phyloP scores from a whole-genome alignment of 768 basidiomycete genomes.

The Podaxis mareebaensis region DNA sequence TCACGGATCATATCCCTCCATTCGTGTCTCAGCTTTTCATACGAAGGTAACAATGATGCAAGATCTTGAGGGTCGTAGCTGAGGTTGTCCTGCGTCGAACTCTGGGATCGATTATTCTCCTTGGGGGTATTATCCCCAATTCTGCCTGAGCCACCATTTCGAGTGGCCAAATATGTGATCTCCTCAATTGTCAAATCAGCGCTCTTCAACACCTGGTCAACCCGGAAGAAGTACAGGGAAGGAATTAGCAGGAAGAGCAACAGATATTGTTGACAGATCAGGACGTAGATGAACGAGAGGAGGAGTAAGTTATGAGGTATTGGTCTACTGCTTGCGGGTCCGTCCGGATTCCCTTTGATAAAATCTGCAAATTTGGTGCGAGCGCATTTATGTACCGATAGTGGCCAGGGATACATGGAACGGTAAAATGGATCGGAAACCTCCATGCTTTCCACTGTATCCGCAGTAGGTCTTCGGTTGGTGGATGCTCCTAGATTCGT shows the following conservation, averaged over 20 bases:
- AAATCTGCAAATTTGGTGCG: too few species aligned
- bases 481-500: too few species aligned
- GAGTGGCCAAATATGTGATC: background rate
- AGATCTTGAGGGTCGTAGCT: background rate
- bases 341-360: too few species aligned
- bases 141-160: background rate
- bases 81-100: background rate
- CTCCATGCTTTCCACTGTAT: too few species aligned
- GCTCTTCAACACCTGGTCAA: background rate
- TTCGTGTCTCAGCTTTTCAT: background rate
- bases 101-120: background rate
- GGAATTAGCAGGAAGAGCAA: background rate
- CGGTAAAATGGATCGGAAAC: too few species aligned
- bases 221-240: constrained; percentile 3
- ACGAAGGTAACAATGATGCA: background rate
- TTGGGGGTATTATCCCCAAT: background rate
- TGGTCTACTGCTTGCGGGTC: too few species aligned
- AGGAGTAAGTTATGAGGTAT: background rate
- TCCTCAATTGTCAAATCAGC: background rate
- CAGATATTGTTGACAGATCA: background rate
- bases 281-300: background rate
- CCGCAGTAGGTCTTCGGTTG: too few species aligned
- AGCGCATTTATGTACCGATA: too few species aligned
- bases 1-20: background rate
- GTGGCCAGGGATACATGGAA: too few species aligned